Evolutionary conservation across 306 rosid species (phyloP), one percentile per base, ranked within the genome.

Genomic region (Leucaena leucocephala): DNA sequence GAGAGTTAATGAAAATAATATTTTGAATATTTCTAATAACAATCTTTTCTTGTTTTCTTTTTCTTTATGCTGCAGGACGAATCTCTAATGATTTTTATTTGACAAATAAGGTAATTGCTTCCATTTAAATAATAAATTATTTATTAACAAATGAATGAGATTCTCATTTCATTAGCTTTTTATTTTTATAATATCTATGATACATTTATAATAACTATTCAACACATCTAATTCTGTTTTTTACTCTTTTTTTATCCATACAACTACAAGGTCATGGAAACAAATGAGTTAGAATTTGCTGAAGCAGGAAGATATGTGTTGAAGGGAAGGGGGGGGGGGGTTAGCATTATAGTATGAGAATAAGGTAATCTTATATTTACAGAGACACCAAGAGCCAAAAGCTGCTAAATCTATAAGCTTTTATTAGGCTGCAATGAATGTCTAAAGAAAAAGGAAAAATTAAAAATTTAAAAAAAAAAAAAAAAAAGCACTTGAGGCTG

Each of bases 381-480:
- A 82, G 64, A 79, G 85, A 81, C 40, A 80, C 71, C 80, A 62
- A 75, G 72, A 82, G 84, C 88, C 84, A 33, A 68, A 78, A 75
- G 84, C 84, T 72, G 81, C 88, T 78, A 87, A 82, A 87, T 80
- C 81, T 85, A 78, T 85, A 77, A 79, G 68, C 81, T 83, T 83
- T 88, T 89, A 90, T 89, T 86, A 73, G 87, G 85, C 86, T 73
- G 76, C 48, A 27, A 84, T 76, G 73, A 76, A 65, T 74, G 76
- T 86, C 81, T 9, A 82, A 71, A 85, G 88, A 61, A 57, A 87
- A 80, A 66, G 35, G 4, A 0, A 5, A 4, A 59, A 21, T 27
- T 27, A 36, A 22, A 21, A 21, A 22, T 16, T 1, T 1, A 16
- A 15, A 36, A 2, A 2, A n/a, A 55, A 21, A 57, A 80, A 77